Evolutionary conservation across 306 rosid genomes (phyloP).

Genomic region (Prunus kanzakura): DNA sequence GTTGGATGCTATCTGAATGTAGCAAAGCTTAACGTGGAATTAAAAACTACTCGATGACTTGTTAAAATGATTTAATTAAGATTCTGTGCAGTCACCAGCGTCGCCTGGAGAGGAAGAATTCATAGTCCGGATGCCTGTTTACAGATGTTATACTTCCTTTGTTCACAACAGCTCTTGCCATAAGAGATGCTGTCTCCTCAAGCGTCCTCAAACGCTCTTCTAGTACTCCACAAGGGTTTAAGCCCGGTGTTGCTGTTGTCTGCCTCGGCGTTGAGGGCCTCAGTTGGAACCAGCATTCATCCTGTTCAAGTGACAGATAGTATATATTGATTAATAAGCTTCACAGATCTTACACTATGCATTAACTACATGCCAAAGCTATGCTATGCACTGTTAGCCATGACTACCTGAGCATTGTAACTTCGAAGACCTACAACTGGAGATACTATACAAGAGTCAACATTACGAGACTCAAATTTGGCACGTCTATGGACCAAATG

Average conservation of each 20-base stretch:
- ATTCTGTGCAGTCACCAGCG: conserved; percentile 29
- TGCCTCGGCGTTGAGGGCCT: conserved; percentile 25
- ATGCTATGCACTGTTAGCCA: too few relatives aligned
- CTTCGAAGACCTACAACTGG: conserved; percentile 89
- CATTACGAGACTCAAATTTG: conserved; percentile 24
- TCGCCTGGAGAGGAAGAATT: conserved; percentile 71
- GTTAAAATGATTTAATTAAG: neutral
- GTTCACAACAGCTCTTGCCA: conserved; percentile 72
- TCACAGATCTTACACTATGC: neutral
- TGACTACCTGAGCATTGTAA: conserved; percentile 71
- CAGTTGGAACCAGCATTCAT: conserved; percentile 76
- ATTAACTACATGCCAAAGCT: neutral
- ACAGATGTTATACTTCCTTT: conserved; percentile 45
- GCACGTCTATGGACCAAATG: conserved; percentile 54
- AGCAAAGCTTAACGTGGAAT: conserved; percentile 2
- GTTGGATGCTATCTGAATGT: conserved; percentile 8
- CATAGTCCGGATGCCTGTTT: conserved; percentile 71
- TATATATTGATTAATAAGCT: neutral
- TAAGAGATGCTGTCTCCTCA: conserved; percentile 65
- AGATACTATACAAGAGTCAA: conserved; percentile 46
- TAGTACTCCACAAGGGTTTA: conserved; percentile 38
- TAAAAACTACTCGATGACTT: conserved; percentile 3
- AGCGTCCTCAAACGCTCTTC: conserved; percentile 63
- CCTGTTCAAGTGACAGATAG: conserved; percentile 42
- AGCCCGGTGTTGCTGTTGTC: conserved; percentile 23